phyloP scores from a whole-genome alignment of 1,284 basidiomycete genomes.

The Tilletia caries region DNA sequence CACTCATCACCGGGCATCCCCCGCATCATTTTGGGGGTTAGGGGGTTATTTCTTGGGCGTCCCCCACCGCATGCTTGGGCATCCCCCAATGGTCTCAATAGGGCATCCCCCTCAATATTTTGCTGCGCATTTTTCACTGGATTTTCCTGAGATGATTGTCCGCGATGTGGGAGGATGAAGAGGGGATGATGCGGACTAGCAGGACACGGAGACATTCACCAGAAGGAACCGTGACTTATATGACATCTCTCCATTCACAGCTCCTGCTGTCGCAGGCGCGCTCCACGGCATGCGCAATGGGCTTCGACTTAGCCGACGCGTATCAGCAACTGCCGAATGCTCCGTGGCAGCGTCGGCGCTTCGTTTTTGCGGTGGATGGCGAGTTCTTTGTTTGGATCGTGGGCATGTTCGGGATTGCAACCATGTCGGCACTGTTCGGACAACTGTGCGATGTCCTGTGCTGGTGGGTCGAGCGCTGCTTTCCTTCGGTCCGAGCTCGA shows the following conservation, averaged over 20 bases:
- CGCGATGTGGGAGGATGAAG: no score
- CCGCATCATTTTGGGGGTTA: no score
- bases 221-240: no score
- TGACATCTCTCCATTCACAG: background rate
- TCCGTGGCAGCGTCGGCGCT: background rate
- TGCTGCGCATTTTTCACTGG: no score
- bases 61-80: no score
- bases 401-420: background rate
- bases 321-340: background rate
- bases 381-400: background rate
- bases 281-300: background rate
- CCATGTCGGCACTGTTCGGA: background rate
- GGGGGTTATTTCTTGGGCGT: no score
- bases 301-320: background rate
- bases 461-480: background rate
- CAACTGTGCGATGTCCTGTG: background rate
- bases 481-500: background rate
- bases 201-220: background rate
- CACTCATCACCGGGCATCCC: no score
- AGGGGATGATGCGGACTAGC: no score
- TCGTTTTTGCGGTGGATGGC: background rate
- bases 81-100: no score
- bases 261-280: background rate
- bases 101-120: no score
- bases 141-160: no score